Conservation (phyloP, 2,329 filamentous ascomycete species). For the Fusarium multiceps region DNA sequence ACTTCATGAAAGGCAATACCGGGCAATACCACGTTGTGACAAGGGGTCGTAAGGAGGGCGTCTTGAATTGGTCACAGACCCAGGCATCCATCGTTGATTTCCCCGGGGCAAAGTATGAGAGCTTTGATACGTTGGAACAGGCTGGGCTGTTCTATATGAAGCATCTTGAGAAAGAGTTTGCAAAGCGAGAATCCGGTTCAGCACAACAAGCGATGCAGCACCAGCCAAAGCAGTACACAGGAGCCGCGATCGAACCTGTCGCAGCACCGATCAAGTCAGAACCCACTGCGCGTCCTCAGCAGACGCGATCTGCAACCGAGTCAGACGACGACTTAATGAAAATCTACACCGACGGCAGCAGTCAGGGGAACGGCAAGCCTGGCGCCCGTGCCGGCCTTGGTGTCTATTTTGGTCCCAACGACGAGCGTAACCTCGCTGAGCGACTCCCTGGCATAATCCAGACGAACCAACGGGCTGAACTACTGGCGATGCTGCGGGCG, state of each 20-base stretch:
- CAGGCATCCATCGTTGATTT: slow-evolving; percentile 79
- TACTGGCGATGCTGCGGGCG: slow-evolving; percentile 87
- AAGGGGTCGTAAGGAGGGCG: slow-evolving; percentile 66
- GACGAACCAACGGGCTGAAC: slow-evolving; percentile 96
- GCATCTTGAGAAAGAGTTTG: slow-evolving; percentile 72
- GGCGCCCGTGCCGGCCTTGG: slow-evolving; percentile 70
- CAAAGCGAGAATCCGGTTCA: slow-evolving; percentile 55
- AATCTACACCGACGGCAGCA: slow-evolving; percentile 73
- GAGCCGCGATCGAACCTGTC: slow-evolving; percentile 27
- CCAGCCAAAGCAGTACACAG: slow-evolving; percentile 32
- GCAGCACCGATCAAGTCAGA: slow-evolving; percentile 37
- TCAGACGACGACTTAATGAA: slow-evolving; percentile 35
- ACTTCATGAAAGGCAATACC: slow-evolving; percentile 54
- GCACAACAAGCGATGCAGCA: background rate
- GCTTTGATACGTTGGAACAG: slow-evolving; percentile 74
- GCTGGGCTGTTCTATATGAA: slow-evolving; percentile 62
- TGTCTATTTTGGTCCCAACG: slow-evolving; percentile 69
- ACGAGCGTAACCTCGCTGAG: slow-evolving; percentile 77
- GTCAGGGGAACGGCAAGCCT: slow-evolving; percentile 65
- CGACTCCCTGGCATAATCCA: slow-evolving; percentile 78
- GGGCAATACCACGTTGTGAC: slow-evolving; percentile 71
- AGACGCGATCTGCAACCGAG: background rate
- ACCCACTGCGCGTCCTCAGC: slow-evolving; percentile 41
- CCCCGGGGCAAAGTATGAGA: slow-evolving; percentile 76
- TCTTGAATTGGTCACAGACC: slow-evolving; percentile 76